Evolutionary conservation across 1,139 yeast genomes (phyloP), one percentile per base, ranked within the genome.

Genomic region (Debaryomyces singareniensis): DNA sequence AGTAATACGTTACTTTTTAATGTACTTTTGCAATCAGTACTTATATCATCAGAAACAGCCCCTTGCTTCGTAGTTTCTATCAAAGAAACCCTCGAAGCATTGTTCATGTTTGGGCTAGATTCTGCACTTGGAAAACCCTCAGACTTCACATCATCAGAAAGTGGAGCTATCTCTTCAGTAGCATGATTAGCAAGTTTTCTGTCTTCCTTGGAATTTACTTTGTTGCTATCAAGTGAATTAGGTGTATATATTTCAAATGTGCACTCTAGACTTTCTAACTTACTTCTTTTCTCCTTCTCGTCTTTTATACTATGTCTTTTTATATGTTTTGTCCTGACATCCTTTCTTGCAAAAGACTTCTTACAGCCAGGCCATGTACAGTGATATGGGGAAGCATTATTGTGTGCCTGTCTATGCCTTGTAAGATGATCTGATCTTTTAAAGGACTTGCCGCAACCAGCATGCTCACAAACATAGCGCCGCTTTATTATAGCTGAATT

Each of bases 331-430:
- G 58, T 65, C 28, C 50, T 48, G 11, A 62, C 47, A 33, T 62
- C 69, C 21, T 47, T 50, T 11, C 69, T 40, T 7, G 51, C 60
- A 40, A 62, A 62, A 3, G 51, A 47, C 32, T 51, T 54, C n/a
- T 56, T 54, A 39, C 69, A 62, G 14, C 55, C 39, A 5, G 51
- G 40, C 33, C 47, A 58, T 21, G 55, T 57, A 44, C 72, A 66
- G 21, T 49, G 50, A 38, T 40, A 44, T 7, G 11, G 25, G 5
- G n/a, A 11, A 5, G 12, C 10, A 10, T 68, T 67, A 30, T 58
- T 58, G 38, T 63, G 70, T 38, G 61, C 61, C 32, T 59, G 48
- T 35, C 58, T 52, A 38, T 63, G 70, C 13, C 70, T 43, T 5
- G 58, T 46, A 18, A 63, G 42, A 36, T 61, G 68, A 42, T 63